These are phyloP conservation scores for Candida odintsovae DNA, from an alignment of 805 yeast genomes.

Conservation along the genomic window DNA sequence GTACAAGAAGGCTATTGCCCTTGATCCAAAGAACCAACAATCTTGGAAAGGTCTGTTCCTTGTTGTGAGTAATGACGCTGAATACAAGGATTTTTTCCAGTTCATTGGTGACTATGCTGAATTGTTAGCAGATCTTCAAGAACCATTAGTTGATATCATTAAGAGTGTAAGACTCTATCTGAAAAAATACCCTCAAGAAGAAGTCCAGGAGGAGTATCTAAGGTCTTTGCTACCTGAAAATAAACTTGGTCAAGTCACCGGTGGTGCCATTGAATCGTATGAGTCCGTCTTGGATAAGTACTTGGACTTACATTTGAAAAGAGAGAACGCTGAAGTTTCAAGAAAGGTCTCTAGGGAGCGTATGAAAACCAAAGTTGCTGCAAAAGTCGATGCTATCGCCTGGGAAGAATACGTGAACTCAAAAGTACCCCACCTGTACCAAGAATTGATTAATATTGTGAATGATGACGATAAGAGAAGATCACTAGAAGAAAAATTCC, in stretches of 20 bases:
- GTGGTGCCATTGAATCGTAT: slow-evolving; percentile 40
- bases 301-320: slow-evolving; percentile 32
- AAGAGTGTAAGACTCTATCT: slow-evolving; percentile 42
- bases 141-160: slow-evolving; percentile 42
- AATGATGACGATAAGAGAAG: slow-evolving; percentile 59
- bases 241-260: slow-evolving; percentile 45
- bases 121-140: slow-evolving; percentile 35
- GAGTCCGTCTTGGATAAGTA: slow-evolving; percentile 39
- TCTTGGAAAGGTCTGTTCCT: slow-evolving; percentile 83
- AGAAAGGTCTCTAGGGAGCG: slow-evolving; percentile 39
- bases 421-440: slow-evolving; percentile 47
- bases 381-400: slow-evolving; percentile 33
- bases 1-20: slow-evolving; percentile 43
- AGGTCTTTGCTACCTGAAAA: slow-evolving; percentile 51
- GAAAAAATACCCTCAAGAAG: slow-evolving; percentile 24
- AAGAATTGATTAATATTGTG: slow-evolving; percentile 48
- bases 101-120: slow-evolving; percentile 40
- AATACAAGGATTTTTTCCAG: slow-evolving; percentile 40
- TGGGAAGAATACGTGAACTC: slow-evolving; percentile 46
- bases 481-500: slow-evolving; percentile 49
- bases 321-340: slow-evolving; percentile 39
- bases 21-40: slow-evolving; percentile 45
- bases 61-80: slow-evolving; percentile 31
- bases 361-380: slow-evolving; percentile 26
- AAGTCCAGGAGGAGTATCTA: slow-evolving; percentile 42